Base-by-base conservation (phyloP, 441 rosid genomes). In the Brassica hybrid region DNA sequence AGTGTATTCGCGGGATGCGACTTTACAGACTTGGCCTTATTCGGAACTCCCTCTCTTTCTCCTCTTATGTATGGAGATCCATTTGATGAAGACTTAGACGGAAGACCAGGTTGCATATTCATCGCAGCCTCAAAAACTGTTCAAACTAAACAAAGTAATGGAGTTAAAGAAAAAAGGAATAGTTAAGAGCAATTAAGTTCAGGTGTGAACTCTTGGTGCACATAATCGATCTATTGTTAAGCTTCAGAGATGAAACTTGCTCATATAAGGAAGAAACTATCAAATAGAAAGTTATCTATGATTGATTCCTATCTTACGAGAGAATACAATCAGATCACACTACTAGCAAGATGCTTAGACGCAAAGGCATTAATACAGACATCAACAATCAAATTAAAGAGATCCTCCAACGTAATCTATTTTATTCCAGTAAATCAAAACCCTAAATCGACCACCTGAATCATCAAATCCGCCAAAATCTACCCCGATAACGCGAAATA, bases 21-120 rank as follows among this genome's bases (percentile, higher is more conserved):
- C 88, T 90, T 95, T 65, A 88, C 88, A 67, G 90, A 75, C 62
- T 86, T 94, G 34, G 76, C 72, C 85, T 85, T 95, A 84, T 82
- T 86, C 14, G 71, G 14, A 67, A 87, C 89, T 36, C 82, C 86
- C 65, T 93, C 97, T 76, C 82, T 89, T 69, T 91, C 94, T 74
- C 65, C 83, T 83, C 88, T 89, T 64, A 88, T 83, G 66, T 86
- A 91, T 54, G 83, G 83, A 87, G 80, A 83, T 73, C 99, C 98
- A 82, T 94, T 96, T 54, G 87, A 69, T 67, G 91, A 81, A 68
- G 89, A 25, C 80, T 81, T 91, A 43, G 94, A 77, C 81, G 84
- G 91, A 52, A 66, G 41, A 75, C 50, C 80, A 84, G 84, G 95
- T 88, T 85, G 96, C 70, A 80, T 67, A 84, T 73, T 91, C 94